phyloP scores from a whole-genome alignment of 2,329 filamentous ascomycete genomes.

The Aureobasidium leucospermi region DNA sequence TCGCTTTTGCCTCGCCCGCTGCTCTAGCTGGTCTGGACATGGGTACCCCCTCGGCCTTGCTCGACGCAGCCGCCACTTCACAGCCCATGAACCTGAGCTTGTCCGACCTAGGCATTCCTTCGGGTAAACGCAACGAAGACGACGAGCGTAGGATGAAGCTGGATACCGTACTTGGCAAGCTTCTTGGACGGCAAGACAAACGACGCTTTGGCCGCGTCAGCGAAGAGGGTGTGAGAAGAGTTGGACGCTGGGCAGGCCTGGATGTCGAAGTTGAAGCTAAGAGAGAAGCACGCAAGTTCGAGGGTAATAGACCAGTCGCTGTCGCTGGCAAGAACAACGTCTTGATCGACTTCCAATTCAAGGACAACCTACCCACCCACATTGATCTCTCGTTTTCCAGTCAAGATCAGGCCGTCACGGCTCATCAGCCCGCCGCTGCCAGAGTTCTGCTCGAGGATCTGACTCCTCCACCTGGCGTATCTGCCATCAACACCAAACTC shows the following conservation, averaged over 20 bases:
- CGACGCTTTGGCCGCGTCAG: slow-evolving; percentile 64
- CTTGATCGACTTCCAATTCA: slow-evolving; percentile 27
- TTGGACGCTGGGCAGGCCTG: slow-evolving; percentile 60
- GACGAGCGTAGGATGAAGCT: slow-evolving; percentile 46
- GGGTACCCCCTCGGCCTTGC: slow-evolving; percentile 21
- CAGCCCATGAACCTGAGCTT: slow-evolving; percentile 36
- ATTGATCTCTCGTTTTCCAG: slow-evolving; percentile 59
- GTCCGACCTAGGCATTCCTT: slow-evolving; percentile 36
- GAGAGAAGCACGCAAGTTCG: slow-evolving; percentile 19
- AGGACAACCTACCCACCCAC: slow-evolving; percentile 34
- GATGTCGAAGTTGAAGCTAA: slow-evolving; percentile 34
- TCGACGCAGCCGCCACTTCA: slow-evolving; percentile 24
- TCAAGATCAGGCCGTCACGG: slow-evolving; percentile 50
- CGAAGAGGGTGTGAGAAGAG: slow-evolving; percentile 64
- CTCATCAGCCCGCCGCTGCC: slow-evolving; percentile 54
- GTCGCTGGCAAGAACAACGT: slow-evolving; percentile 29
- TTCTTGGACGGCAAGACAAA: slow-evolving; percentile 27
- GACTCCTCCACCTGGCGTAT: slow-evolving; percentile 51
- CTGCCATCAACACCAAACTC: slow-evolving; percentile 61
- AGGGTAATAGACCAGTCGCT: slow-evolving; percentile 28
- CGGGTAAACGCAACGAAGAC: slow-evolving; percentile 39
- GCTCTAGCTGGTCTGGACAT: slow-evolving; percentile 36
- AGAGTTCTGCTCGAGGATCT: slow-evolving; percentile 61
- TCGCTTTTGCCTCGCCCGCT: slow-evolving; percentile 35
- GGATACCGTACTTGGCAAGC: slow-evolving; percentile 48